Percentiles rank a stretch among this genome's conserved stretches.
These are phyloP conservation scores for Prunus mira DNA, from an alignment of 306 rosid genomes.

Conservation along the genomic window DNA sequence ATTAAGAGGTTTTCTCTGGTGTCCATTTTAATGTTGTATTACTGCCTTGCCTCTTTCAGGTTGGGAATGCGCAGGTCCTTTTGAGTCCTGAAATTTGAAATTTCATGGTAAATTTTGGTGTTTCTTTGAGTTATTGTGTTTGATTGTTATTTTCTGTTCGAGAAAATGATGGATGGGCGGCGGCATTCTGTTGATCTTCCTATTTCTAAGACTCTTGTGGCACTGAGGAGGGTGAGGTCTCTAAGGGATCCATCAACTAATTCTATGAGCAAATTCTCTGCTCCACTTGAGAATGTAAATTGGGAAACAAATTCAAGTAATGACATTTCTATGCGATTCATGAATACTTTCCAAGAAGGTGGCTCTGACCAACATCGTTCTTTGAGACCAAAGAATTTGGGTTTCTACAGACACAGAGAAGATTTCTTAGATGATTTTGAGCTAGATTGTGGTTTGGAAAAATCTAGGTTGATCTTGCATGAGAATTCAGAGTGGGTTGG, in stretches of 20 bases:
- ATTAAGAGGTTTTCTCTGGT: slow-evolving; percentile 5
- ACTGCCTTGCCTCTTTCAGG: slow-evolving; percentile 15
- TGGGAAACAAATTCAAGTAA: slow-evolving; percentile 63
- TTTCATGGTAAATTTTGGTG: background rate
- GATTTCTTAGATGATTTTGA: slow-evolving; percentile 33
- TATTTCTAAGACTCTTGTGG: slow-evolving; percentile 68
- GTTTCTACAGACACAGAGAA: slow-evolving; percentile 27
- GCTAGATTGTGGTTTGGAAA: slow-evolving; percentile 26
- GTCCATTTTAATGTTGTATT: slow-evolving; percentile 5
- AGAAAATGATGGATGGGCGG: slow-evolving; percentile 63
- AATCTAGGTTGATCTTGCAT: slow-evolving; percentile 30
- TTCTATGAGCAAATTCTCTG: slow-evolving; percentile 57
- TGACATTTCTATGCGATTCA: slow-evolving; percentile 52
- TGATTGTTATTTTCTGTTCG: background rate
- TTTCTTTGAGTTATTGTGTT: background rate
- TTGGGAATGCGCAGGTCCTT: slow-evolving; percentile 10
- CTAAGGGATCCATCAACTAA: slow-evolving; percentile 84
- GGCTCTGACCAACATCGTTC: slow-evolving; percentile 29
- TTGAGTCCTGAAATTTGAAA: slow-evolving; percentile 19
- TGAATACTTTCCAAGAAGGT: slow-evolving; percentile 34
- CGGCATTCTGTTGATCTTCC: slow-evolving; percentile 89
- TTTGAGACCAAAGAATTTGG: slow-evolving; percentile 30
- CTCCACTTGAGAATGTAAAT: slow-evolving; percentile 55
- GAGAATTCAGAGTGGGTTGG: slow-evolving; percentile 25
- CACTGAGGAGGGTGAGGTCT: slow-evolving; percentile 84